Conservation (phyloP, 225 moss, liverwort and hornwort genomes). For the Thuidium tamariscinum region DNA sequence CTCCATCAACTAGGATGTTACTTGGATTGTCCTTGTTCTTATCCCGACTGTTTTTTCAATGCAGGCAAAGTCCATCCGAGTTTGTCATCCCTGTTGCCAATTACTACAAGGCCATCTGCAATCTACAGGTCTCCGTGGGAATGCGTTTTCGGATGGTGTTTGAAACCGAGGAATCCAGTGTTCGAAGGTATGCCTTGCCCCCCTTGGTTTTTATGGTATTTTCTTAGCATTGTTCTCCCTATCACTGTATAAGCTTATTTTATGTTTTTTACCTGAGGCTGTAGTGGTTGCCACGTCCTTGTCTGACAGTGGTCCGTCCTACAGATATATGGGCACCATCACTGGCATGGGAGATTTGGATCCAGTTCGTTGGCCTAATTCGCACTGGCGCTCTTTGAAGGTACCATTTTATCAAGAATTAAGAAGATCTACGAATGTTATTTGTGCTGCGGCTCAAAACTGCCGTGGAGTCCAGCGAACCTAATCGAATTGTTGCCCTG, state of each 20-base stretch:
- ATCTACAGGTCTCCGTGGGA: slow-evolving; percentile 75
- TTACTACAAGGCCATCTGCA: slow-evolving; percentile 70
- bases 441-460: neutral
- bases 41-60: neutral
- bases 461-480: neutral
- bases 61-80: slow-evolving; percentile 93
- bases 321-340: slow-evolving; percentile 90
- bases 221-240: neutral
- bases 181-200: slow-evolving; percentile 45
- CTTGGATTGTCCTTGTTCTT: neutral
- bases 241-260: neutral
- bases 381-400: slow-evolving; percentile 90
- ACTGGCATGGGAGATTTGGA: slow-evolving; percentile 90
- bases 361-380: slow-evolving; percentile 72
- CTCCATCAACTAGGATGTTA: neutral
- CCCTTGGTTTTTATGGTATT: neutral
- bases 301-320: neutral
- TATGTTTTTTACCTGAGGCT: neutral
- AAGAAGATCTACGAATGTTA: neutral
- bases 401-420: slow-evolving; percentile 4
- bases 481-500: neutral
- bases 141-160: slow-evolving; percentile 98
- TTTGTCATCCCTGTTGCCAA: slow-evolving; percentile 82
- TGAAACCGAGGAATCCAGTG: slow-evolving; percentile 85
- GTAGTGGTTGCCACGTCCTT: neutral